A percentile compares a stretch with the other conserved stretches of the same genome.
Evolutionary conservation across 176 grass and related monocot species (phyloP).

Genomic region (Phoenix dactylifera): DNA sequence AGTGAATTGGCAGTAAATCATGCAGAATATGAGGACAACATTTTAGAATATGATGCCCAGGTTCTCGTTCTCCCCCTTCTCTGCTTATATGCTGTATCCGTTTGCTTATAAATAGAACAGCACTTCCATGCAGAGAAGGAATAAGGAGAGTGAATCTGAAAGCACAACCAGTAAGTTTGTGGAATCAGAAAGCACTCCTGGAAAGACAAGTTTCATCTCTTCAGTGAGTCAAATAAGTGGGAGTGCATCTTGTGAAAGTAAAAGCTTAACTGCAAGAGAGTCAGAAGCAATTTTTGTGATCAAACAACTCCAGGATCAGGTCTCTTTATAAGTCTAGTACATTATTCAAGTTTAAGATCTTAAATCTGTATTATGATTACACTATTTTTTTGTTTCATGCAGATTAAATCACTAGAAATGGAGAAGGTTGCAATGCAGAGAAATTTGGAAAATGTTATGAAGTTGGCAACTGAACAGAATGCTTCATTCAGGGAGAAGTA

Average conservation of each 20-base stretch:
- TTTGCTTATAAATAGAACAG: slow-evolving; percentile 12
- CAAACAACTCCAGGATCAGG: slow-evolving; percentile 91
- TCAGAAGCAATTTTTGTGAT: slow-evolving; percentile 86
- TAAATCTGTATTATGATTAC: neutral
- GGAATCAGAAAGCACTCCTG: slow-evolving; percentile 20
- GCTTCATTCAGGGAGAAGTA: slow-evolving; percentile 56
- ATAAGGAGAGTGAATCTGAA: slow-evolving; percentile 23
- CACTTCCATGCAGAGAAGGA: slow-evolving; percentile 25
- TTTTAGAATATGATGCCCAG: neutral
- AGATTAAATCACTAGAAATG: slow-evolving; percentile 75
- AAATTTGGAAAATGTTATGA: slow-evolving; percentile 67
- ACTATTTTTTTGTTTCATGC: slow-evolving; percentile 18
- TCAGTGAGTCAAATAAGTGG: slow-evolving; percentile 19
- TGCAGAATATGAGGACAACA: neutral
- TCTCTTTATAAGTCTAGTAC: slow-evolving; percentile 7
- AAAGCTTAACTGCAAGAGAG: slow-evolving; percentile 61
- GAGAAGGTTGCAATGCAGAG: slow-evolving; percentile 74
- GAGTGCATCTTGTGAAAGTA: slow-evolving; percentile 4
- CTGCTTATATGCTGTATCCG: neutral
- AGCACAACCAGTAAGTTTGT: slow-evolving; percentile 15
- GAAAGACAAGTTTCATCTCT: neutral
- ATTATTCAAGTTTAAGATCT: too few relatives aligned
- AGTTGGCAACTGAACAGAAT: slow-evolving; percentile 65
- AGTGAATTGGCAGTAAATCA: neutral
- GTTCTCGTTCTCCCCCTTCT: slow-evolving; percentile 14